A percentile compares a stretch with the other conserved stretches of the same genome.
Conservation (phyloP, 2,329 filamentous ascomycete species). For the Colletotrichum sp. region DNA sequence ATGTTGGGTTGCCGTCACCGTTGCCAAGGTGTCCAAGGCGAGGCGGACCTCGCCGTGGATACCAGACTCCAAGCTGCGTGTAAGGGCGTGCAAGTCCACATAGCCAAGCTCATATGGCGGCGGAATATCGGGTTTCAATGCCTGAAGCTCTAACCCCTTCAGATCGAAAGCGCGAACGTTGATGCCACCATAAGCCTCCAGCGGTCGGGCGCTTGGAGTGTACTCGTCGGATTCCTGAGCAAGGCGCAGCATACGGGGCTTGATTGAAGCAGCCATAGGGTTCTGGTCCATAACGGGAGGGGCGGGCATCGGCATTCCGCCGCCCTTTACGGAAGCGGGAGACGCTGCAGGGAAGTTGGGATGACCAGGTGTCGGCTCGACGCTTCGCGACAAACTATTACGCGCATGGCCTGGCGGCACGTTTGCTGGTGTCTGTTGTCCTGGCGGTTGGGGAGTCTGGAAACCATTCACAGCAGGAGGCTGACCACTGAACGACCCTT, state of each 20-base stretch:
- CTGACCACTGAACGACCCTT: conserved; percentile 52
- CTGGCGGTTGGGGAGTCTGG: conserved; percentile 45
- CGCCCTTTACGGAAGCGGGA: conserved; percentile 45
- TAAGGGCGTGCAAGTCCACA: conserved; percentile 89
- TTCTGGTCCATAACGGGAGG: conserved; percentile 14
- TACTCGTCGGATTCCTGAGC: conserved; percentile 57
- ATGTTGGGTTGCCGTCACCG: conserved; percentile 65
- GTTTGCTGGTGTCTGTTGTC: conserved; percentile 49
- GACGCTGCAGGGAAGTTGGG: conserved; percentile 49
- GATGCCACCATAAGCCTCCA: conserved; percentile 73
- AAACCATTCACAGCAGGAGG: conserved; percentile 52
- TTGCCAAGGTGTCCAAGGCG: conserved; percentile 82
- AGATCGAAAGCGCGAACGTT: conserved; percentile 68
- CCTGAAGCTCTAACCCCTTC: conserved; percentile 70
- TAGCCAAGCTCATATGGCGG: conserved; percentile 78
- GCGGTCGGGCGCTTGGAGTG: conserved; percentile 56
- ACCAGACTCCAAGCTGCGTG: conserved; percentile 86
- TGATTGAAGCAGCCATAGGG: conserved; percentile 21
- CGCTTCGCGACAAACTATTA: conserved; percentile 56
- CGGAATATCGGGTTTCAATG: conserved; percentile 77
- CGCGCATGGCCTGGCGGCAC: conserved; percentile 48
- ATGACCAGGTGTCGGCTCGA: conserved; percentile 48
- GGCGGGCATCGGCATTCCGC: conserved; percentile 45
- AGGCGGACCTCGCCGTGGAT: conserved; percentile 89
- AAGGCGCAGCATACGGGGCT: conserved; percentile 41